phyloP scores from a whole-genome alignment of 441 rosid genomes.

The Flueggea neowawraea region DNA sequence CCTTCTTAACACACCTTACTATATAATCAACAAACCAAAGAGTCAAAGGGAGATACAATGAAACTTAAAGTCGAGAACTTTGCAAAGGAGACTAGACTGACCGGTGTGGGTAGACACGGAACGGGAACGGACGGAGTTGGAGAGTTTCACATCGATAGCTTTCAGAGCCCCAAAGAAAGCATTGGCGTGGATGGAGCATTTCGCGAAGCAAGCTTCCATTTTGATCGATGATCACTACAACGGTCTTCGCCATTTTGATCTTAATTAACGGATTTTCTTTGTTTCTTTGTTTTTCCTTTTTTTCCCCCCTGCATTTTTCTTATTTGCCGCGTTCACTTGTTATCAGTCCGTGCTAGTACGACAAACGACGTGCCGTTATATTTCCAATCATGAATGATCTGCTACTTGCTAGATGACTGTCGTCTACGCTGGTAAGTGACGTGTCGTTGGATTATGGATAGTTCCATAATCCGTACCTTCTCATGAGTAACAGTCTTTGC shows the following conservation, averaged over 20 bases:
- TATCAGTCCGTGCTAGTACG: too few species aligned
- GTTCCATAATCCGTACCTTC: too few species aligned
- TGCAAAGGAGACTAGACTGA: constrained; percentile 15
- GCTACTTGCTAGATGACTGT: too few species aligned
- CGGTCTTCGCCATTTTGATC: too few species aligned
- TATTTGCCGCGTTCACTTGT: too few species aligned
- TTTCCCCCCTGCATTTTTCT: too few species aligned
- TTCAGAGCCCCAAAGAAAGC: constrained; percentile 34
- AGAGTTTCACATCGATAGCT: constrained; percentile 20
- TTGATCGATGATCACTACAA: too few species aligned
- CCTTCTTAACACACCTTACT: constrained; percentile 35
- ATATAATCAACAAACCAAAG: background rate
- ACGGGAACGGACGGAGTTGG: constrained; percentile 18
- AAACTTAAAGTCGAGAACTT: background rate
- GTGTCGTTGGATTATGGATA: too few species aligned
- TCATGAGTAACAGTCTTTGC: too few species aligned
- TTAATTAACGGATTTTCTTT: background rate
- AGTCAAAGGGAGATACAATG: constrained; percentile 4
- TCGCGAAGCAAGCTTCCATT: constrained; percentile 62
- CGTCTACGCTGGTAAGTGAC: too few species aligned
- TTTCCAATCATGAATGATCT: too few species aligned
- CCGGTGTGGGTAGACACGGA: constrained; percentile 33
- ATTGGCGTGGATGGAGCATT: constrained; percentile 31
- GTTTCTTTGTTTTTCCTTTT: background rate
- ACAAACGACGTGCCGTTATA: too few species aligned